Conservation (phyloP, 1,284 basidiomycete species). For the Boletus coffeatus region DNA sequence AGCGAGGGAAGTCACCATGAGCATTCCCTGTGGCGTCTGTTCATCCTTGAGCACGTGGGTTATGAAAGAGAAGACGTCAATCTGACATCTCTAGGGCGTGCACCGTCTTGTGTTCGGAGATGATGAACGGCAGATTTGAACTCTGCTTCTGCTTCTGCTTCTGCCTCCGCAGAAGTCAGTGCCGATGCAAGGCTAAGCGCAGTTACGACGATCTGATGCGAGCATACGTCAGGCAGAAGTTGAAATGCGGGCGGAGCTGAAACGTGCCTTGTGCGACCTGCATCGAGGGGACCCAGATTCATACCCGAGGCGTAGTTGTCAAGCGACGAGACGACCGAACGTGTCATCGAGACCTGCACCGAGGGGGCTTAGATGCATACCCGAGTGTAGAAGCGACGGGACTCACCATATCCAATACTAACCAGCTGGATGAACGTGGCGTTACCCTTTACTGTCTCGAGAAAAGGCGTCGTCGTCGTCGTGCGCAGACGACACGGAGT, state of each 20-base stretch:
- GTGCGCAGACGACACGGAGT: no score
- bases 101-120: constrained; percentile 55
- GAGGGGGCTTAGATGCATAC: no score
- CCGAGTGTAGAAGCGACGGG: no score
- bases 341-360: no score
- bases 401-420: no score
- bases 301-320: no score
- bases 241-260: not conserved
- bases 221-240: not conserved
- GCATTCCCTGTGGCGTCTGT: constrained; percentile 58
- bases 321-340: no score
- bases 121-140: constrained; percentile 56
- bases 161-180: constrained; percentile 40
- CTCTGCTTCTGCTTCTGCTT: constrained; percentile 39
- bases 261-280: constrained; percentile 47
- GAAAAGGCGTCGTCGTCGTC: no score
- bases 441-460: no score
- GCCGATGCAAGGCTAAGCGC: constrained; percentile 43
- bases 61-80: not conserved
- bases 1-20: constrained; percentile 78
- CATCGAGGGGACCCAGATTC: no score
- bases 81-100: constrained; percentile 58
- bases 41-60: constrained; percentile 13
- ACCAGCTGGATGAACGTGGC: no score
- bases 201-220: constrained; percentile 51